Conservation (phyloP, 768 basidiomycete genomes). For the Sutorius australiensis region DNA sequence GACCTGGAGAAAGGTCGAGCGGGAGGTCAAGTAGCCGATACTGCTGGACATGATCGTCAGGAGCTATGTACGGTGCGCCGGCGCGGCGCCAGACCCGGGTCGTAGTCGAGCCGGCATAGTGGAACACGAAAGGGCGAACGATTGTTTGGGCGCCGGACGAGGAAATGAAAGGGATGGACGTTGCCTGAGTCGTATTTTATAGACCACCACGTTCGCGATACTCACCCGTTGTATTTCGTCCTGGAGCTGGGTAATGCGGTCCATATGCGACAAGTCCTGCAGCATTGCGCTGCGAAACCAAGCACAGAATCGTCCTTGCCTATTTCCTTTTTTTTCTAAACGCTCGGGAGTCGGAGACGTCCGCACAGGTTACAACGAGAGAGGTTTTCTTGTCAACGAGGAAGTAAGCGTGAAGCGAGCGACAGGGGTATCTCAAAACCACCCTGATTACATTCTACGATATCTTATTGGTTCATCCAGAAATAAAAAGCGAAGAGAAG, state of each 20-base stretch:
- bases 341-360: constrained; percentile 8
- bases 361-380: no score
- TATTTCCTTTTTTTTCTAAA: neutral
- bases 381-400: no score
- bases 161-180: neutral
- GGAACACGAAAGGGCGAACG: neutral
- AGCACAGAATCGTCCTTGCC: no score
- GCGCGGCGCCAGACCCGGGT: no score
- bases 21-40: constrained; percentile 73
- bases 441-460: neutral
- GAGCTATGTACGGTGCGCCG: constrained; percentile 43
- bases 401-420: neutral
- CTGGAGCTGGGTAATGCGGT: constrained; percentile 93
- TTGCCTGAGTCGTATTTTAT: neutral
- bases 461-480: neutral
- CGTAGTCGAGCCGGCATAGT: no score
- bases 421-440: neutral
- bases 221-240: constrained; percentile 86
- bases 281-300: constrained; percentile 67
- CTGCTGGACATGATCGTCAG: constrained; percentile 85
- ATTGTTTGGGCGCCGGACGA: neutral
- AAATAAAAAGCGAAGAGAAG: no score
- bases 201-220: neutral
- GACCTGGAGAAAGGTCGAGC: constrained; percentile 75
- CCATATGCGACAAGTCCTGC: constrained; percentile 91